Evolutionary conservation across 257 asterid genomes (phyloP), one percentile per base, ranked within the genome.

Genomic region (Mitragyna speciosa): DNA sequence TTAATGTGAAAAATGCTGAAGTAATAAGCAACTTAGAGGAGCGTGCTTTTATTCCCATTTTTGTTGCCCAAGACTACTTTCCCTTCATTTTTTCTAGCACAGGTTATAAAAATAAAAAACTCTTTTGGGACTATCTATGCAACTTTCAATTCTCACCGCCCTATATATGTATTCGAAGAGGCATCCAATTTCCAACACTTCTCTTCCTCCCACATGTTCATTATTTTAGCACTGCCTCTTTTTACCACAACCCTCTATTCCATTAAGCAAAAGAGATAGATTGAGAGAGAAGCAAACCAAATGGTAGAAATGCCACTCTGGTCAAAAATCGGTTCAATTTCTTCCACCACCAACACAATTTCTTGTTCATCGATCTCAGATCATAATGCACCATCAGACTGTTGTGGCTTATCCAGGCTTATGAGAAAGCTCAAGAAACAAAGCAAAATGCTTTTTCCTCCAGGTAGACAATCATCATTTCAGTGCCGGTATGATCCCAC

Each of bases 401-500:
- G 92, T n/a, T 85, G 93, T 70, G 91, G 94, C 43, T 81, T 91
- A 17, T 82, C 89, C 6, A 89, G 83, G 43, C 79, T 92, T 68
- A 75, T 92, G 79, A 87, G 86, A 68, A 88, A 87, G 82, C 89
- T 92, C 15, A 92, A 83, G 85, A 92, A 83, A 64, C 85, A 86
- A 6, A 80, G 91, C 71, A 91, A 87, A 77, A 76, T 51, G 83
- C 48, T 92, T 87, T 85, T 83, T 3, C 67, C 88, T 0, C 7
- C 81, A 7, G 83, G 88, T 78, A 81, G 89, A 58, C 92, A 87
- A 65, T 48, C 94, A 6, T 87, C 94, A 36, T 80, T 88, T 81
- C 92, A 88, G 72, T 92, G 94, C 83, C 90, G 88, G 17, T 91
- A 92, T 48, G 96, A 91, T 79, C 96, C 93, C 20, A 61, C 90